Conservation (phyloP, 2,329 filamentous ascomycete species). For the Ceratocystis papillata region DNA sequence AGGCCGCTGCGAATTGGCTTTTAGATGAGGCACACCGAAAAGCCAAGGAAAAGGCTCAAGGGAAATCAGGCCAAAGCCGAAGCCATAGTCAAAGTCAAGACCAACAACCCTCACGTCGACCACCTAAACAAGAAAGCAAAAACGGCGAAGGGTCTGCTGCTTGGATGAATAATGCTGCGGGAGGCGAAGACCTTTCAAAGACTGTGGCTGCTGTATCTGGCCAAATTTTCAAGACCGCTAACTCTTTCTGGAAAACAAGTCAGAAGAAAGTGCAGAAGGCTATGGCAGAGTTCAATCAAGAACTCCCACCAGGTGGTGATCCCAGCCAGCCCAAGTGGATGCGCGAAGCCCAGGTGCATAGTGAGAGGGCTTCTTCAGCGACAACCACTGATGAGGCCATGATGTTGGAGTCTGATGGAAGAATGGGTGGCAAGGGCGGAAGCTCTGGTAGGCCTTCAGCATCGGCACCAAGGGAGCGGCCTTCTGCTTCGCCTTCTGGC, state of each 20-base stretch:
- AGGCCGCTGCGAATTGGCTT: slow-evolving; percentile 78
- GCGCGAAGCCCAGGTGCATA: slow-evolving; percentile 54
- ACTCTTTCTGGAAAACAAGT: slow-evolving; percentile 87
- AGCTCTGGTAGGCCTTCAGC: slow-evolving; percentile 16
- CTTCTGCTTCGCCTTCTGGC: slow-evolving; percentile 37
- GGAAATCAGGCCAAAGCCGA: slow-evolving; percentile 31
- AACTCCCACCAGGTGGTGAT: slow-evolving; percentile 40
- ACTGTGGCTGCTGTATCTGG: slow-evolving; percentile 72
- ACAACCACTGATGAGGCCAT: slow-evolving; percentile 61
- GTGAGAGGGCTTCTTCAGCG: slow-evolving; percentile 27
- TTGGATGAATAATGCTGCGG: slow-evolving; percentile 50
- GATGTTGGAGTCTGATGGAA: slow-evolving; percentile 59
- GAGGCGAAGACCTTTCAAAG: slow-evolving; percentile 60
- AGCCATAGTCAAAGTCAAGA: slow-evolving; percentile 14
- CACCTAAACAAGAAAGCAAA: slow-evolving; percentile 22
- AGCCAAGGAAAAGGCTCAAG: slow-evolving; percentile 59
- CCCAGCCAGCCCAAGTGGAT: slow-evolving; percentile 89
- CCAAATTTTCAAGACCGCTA: slow-evolving; percentile 84
- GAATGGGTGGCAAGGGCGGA: slow-evolving; percentile 34
- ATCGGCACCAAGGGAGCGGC: slow-evolving; percentile 26
- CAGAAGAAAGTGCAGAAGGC: slow-evolving; percentile 89
- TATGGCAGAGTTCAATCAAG: slow-evolving; percentile 71
- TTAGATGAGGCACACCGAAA: slow-evolving; percentile 83
- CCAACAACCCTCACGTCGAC: slow-evolving; percentile 24
- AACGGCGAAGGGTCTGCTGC: slow-evolving; percentile 36